Conservation (phyloP, 179 eudicot genomes). For the Drosera spatulata region DNA sequence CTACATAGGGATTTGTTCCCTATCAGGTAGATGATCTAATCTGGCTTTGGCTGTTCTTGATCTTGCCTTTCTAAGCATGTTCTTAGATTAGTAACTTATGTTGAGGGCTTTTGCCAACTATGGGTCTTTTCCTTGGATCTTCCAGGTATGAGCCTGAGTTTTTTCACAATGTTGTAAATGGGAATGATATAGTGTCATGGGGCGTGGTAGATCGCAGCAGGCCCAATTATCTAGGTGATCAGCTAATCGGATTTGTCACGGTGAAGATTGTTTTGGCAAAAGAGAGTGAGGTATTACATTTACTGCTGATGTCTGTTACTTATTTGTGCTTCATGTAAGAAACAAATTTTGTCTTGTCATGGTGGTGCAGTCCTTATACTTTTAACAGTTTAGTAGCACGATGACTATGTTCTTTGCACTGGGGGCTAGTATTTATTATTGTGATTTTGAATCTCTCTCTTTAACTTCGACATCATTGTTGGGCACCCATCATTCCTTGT, state of each 20-base stretch:
- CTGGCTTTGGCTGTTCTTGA: background rate
- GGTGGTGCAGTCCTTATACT: too few relatives aligned
- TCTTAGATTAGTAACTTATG: background rate
- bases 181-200: slow-evolving; percentile 78
- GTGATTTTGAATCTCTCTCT: too few relatives aligned
- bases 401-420: too few relatives aligned
- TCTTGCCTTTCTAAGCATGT: background rate
- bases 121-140: background rate
- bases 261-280: slow-evolving; percentile 57
- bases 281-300: slow-evolving; percentile 79
- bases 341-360: background rate
- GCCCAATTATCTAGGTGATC: slow-evolving; percentile 53
- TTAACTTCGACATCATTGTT: too few relatives aligned
- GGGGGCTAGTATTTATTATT: too few relatives aligned
- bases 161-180: slow-evolving; percentile 70
- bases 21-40: slow-evolving; percentile 47
- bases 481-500: too few relatives aligned
- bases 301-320: background rate
- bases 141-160: slow-evolving; percentile 86
- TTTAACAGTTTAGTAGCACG: too few relatives aligned
- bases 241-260: slow-evolving; percentile 94
- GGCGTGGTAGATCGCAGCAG: slow-evolving; percentile 92
- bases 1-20: slow-evolving; percentile 80
- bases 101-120: background rate
- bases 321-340: background rate